These are phyloP conservation scores for Fusarium torreyae DNA, from an alignment of 2,329 filamentous ascomycete genomes.

Conservation along the genomic window DNA sequence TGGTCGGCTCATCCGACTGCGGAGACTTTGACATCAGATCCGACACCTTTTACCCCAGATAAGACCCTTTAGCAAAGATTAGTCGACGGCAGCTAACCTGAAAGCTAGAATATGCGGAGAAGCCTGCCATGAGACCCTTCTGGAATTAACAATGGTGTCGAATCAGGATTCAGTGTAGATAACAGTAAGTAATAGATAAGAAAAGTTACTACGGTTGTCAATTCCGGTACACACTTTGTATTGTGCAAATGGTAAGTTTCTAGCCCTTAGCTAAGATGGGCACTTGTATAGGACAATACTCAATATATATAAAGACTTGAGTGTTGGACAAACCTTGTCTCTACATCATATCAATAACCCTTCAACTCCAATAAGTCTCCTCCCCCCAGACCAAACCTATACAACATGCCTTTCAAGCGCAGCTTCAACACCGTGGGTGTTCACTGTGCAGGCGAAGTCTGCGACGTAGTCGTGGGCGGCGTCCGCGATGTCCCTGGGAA, in stretches of 20 bases:
- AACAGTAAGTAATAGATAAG: not conserved
- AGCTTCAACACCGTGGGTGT: constrained; percentile 43
- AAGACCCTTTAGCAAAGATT: not conserved
- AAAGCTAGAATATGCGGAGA: not conserved
- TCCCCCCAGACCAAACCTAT: rapidly evolving
- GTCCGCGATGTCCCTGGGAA: constrained; percentile 37
- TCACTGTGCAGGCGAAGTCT: constrained; percentile 40
- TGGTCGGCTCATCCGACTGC: not conserved
- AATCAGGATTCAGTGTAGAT: not conserved
- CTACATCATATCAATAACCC: not conserved
- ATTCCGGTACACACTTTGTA: not conserved
- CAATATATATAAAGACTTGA: not conserved
- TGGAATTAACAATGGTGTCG: not conserved
- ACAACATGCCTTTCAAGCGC: constrained; percentile 32
- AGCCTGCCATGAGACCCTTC: not conserved
- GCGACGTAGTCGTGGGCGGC: constrained; percentile 39
- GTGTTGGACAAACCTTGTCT: not conserved
- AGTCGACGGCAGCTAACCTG: not conserved
- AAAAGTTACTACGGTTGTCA: not conserved
- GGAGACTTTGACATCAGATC: not conserved
- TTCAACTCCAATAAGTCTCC: not conserved
- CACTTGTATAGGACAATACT: too few relatives aligned
- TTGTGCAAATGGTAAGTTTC: not conserved
- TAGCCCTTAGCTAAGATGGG: too few relatives aligned
- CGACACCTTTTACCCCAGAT: not conserved